A percentile compares a stretch with the other conserved stretches of the same genome.
These are phyloP conservation scores for Coemansia sp. DNA, from an alignment of 192 early-diverging fungal species.

Conservation along the genomic window DNA sequence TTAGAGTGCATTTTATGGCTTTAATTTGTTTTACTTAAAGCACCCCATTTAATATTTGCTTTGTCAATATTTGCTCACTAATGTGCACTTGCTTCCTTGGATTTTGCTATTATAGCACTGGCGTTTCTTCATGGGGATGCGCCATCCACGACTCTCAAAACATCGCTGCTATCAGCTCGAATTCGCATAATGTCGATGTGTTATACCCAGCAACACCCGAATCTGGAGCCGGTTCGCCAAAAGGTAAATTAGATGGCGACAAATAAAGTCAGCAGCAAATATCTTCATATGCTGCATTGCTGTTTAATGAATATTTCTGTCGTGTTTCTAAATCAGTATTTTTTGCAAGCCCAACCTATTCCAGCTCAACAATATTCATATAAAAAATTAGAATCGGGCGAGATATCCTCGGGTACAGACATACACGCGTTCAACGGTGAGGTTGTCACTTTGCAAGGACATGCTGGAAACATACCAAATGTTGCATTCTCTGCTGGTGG, in stretches of 20 bases:
- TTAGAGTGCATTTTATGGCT: too few relatives aligned
- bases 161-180: conserved; percentile 40
- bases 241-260: not conserved
- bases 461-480: conserved; percentile 30
- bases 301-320: not conserved
- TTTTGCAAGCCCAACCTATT: too few relatives aligned
- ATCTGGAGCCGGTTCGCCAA: not conserved
- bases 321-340: not conserved
- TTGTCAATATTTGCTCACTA: not conserved
- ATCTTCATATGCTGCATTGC: too few relatives aligned
- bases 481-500: conserved; percentile 35
- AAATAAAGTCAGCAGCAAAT: not conserved
- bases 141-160: conserved; percentile 10
- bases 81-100: not conserved
- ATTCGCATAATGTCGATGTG: conserved; percentile 33
- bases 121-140: conserved; percentile 46
- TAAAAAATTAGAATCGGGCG: not conserved
- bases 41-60: not conserved
- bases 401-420: not conserved
- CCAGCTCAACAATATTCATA: not conserved
- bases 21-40: too few relatives aligned
- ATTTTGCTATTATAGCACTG: conserved; percentile 1
- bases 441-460: conserved; percentile 11
- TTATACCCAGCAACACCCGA: not conserved
- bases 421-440: conserved; percentile 12